These are phyloP conservation scores for Craspedostauros australis DNA, from an alignment of 108 stramenopile species.

Conservation along the genomic window DNA sequence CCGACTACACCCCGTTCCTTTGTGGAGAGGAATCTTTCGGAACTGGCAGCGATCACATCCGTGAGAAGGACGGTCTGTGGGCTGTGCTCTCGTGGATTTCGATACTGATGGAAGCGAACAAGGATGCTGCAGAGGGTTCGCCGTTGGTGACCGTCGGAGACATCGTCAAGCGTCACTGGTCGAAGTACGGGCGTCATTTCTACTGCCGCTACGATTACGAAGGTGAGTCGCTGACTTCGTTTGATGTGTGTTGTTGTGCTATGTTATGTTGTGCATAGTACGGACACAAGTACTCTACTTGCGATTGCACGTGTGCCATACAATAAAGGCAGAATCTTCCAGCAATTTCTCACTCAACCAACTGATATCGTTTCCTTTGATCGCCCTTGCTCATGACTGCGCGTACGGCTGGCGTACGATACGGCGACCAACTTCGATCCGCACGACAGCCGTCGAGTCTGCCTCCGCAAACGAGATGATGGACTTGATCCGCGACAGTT, in stretches of 20 bases:
- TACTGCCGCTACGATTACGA: conserved; percentile 99
- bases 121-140: conserved; percentile 33
- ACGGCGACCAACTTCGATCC: not conserved
- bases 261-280: not conserved
- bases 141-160: conserved; percentile 82
- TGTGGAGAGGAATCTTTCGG: conserved; percentile 99
- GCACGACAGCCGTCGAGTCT: conserved; percentile 59
- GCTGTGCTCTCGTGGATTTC: conserved; percentile 98
- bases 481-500: conserved; percentile 68
- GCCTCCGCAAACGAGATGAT: conserved; percentile 86
- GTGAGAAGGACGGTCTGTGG: conserved; percentile 99
- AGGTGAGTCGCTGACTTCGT: conserved; percentile 38
- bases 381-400: not conserved
- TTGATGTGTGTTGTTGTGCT: not conserved
- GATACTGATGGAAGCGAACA: conserved; percentile 91
- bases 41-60: conserved; percentile 95
- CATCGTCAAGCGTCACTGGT: conserved; percentile 92
- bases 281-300: not conserved
- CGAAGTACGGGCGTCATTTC: conserved; percentile 94
- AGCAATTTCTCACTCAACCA: not conserved
- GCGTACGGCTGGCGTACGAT: not conserved
- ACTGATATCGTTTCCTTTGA: not conserved
- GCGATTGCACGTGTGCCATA: not conserved
- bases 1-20: conserved; percentile 92
- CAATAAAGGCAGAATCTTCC: not conserved